Evolutionary conservation across 768 basidiomycete genomes (phyloP), one percentile per base, ranked within the genome.

Genomic region (Tephrocybe rancida): DNA sequence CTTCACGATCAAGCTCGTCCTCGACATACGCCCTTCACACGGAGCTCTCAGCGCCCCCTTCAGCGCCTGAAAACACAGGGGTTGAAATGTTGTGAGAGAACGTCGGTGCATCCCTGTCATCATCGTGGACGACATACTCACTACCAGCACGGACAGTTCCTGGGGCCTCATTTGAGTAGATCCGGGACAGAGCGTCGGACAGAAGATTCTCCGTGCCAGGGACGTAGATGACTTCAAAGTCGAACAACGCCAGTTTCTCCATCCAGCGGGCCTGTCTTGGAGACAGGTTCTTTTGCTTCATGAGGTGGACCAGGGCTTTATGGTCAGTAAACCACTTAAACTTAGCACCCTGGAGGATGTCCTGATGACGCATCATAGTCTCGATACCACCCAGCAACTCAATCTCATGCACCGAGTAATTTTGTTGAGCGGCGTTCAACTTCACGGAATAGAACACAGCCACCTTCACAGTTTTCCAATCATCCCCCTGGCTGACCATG

Each of bases 241-340:
- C 30, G 13, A 32, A 32, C 30, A 25, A 24, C 5, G 29, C 8
- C 13, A 35, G 21, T 13, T 30, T 47, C 18, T 30, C n/a, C 27
- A 30, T 47, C 45, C 29, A 35, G 4, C 18, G 4, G 5, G 27
- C 14, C 21, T 35, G 27, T 22, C 26, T n/a, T 29, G 29, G 29
- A 10, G 13, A 47, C 8, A 47, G n/a, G 45, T 47, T 19, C 22
- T 47, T 26, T 26, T 47, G 45, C 13, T 30, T 47, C 45, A 47
- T 6, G 38, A 39, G 38, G 16, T 21, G 38, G 3, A 43, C 24
- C 14, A 43, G 41, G 8, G 18, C 41, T 16, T 47, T 32, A n/a
- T 45, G 44, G 21, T 45, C 44, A 25, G 45, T 47, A n/a, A 6
- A 35, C 45, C 45, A 47, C 18, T n/a, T 9, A n/a, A 47, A 47